Evolutionary conservation across 1,284 basidiomycete species (phyloP).

Genomic region (Pseudozyma sp.): DNA sequence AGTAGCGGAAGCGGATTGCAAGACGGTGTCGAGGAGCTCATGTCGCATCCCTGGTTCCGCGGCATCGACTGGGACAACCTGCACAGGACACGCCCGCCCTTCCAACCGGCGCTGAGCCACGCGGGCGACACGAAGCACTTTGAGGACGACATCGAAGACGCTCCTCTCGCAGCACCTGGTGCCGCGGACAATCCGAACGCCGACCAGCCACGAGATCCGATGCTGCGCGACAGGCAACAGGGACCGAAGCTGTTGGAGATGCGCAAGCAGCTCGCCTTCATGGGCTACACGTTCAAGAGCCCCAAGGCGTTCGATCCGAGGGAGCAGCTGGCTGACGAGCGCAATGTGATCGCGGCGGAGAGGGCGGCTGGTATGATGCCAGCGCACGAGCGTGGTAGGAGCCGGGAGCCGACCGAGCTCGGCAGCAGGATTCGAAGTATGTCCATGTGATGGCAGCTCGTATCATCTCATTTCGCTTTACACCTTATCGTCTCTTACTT

Average conservation of each 20-base stretch:
- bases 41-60: constrained; percentile 73
- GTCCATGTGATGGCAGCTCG: constrained; percentile 52
- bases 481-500: background rate
- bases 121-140: constrained; percentile 68
- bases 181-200: constrained; percentile 75
- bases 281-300: constrained; percentile 69
- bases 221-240: constrained; percentile 84
- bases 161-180: constrained; percentile 89
- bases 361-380: constrained; percentile 25
- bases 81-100: constrained; percentile 79
- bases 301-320: constrained; percentile 59
- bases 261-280: constrained; percentile 89
- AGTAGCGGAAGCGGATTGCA: constrained; percentile 50
- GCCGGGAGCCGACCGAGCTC: constrained; percentile 38
- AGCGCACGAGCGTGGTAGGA: constrained; percentile 19
- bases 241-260: constrained; percentile 87
- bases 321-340: constrained; percentile 46
- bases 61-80: constrained; percentile 59
- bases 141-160: constrained; percentile 81
- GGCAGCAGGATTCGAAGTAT: constrained; percentile 60
- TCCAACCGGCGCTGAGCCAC: constrained; percentile 79
- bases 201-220: constrained; percentile 85
- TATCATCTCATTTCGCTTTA: background rate
- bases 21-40: constrained; percentile 89
- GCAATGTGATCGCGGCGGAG: constrained; percentile 47